Conservation (phyloP, 331 rosid genomes). For the Acacia pycnantha region DNA sequence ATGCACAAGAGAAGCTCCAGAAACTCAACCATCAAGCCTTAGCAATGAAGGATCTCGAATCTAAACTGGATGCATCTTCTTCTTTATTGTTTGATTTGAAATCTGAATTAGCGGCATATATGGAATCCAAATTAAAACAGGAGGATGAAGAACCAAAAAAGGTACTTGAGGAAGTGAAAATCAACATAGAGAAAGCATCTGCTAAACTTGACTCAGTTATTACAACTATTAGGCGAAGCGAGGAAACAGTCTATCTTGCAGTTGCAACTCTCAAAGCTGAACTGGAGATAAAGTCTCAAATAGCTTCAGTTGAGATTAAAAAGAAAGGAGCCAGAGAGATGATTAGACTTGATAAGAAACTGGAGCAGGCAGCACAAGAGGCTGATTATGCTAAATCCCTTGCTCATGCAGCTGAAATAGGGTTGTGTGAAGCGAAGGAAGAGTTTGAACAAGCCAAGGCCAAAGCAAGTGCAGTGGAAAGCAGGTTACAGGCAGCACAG, state of each 20-base stretch:
- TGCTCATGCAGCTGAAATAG: constrained; percentile 48
- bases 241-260: constrained; percentile 56
- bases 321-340: constrained; percentile 59
- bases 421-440: constrained; percentile 61
- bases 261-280: constrained; percentile 59
- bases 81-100: constrained; percentile 66
- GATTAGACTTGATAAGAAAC: constrained; percentile 61
- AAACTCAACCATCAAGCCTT: constrained; percentile 54
- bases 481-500: constrained; percentile 61
- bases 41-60: constrained; percentile 70
- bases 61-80: constrained; percentile 65
- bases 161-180: constrained; percentile 70
- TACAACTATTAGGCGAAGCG: constrained; percentile 48
- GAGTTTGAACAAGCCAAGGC: constrained; percentile 75
- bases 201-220: constrained; percentile 60
- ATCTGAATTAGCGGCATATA: constrained; percentile 69
- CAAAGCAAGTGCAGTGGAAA: constrained; percentile 49
- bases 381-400: constrained; percentile 69
- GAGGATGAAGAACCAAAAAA: constrained; percentile 38
- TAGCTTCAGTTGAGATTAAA: constrained; percentile 55
- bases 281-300: constrained; percentile 50
- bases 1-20: constrained; percentile 70
- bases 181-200: constrained; percentile 62
- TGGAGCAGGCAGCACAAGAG: constrained; percentile 65
- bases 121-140: constrained; percentile 65